These are phyloP conservation scores for Moelleriella libera DNA, from an alignment of 2,329 filamentous ascomycete species.

Conservation along the genomic window DNA sequence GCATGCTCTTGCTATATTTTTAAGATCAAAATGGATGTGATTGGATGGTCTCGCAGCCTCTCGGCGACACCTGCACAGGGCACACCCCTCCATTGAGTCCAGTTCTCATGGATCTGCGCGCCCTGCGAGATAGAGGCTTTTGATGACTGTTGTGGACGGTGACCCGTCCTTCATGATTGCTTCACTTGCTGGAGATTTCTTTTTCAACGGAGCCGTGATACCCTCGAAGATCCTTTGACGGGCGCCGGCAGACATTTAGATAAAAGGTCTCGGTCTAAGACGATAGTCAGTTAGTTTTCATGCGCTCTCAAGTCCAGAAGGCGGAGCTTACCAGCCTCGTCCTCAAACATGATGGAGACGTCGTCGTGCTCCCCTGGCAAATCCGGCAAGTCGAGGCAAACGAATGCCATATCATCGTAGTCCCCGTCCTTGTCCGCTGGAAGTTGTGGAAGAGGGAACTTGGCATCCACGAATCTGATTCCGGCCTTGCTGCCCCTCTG, in stretches of 20 bases:
- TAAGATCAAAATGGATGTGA: neutral
- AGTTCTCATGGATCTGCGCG: neutral
- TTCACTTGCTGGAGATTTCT: neutral
- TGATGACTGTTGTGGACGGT: too few species aligned
- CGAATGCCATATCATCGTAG: slow-evolving; percentile 53
- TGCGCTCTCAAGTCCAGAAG: neutral
- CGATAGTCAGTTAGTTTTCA: neutral
- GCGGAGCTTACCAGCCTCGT: slow-evolving; percentile 48
- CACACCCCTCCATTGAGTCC: neutral
- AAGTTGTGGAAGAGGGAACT: slow-evolving; percentile 67
- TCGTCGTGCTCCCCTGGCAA: slow-evolving; percentile 89
- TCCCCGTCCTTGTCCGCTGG: slow-evolving; percentile 33
- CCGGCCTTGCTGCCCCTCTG: slow-evolving; percentile 51
- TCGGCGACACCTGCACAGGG: neutral
- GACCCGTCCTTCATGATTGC: neutral
- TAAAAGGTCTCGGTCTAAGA: slow-evolving; percentile 39
- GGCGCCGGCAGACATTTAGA: slow-evolving; percentile 39
- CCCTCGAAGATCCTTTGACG: slow-evolving; percentile 30
- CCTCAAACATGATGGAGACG: slow-evolving; percentile 74
- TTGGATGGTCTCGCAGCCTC: too few species aligned
- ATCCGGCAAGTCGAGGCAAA: slow-evolving; percentile 77
- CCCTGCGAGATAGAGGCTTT: neutral
- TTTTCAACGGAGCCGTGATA: slow-evolving; percentile 14
- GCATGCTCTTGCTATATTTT: neutral
- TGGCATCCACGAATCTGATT: slow-evolving; percentile 74